Percentiles rank a stretch among this genome's conserved stretches.
phyloP scores from a whole-genome alignment of 2,329 filamentous ascomycete genomes.

The Parastagonospora nodorum region DNA sequence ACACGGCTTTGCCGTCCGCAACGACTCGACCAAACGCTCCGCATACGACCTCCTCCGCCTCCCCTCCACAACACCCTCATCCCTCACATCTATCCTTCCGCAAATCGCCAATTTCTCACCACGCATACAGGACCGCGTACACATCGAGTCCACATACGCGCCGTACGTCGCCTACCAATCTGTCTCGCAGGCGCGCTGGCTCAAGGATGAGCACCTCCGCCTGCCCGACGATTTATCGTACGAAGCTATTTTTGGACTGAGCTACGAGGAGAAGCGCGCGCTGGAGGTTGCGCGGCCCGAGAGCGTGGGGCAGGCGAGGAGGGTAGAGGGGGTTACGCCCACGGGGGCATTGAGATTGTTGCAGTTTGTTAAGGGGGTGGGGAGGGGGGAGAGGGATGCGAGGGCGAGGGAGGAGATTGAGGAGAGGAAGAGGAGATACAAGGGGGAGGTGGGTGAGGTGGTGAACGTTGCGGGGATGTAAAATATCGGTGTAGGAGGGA shows the following conservation, averaged over 20 bases:
- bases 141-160: conserved; percentile 83
- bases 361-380: conserved; percentile 60
- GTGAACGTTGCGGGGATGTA: conserved; percentile 15
- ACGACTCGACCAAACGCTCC: conserved; percentile 68
- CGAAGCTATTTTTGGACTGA: conserved; percentile 71
- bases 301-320: conserved; percentile 83
- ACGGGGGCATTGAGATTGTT: conserved; percentile 62
- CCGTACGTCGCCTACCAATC: conserved; percentile 81
- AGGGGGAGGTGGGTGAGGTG: conserved; percentile 1
- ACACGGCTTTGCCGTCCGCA: conserved; percentile 70
- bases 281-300: conserved; percentile 76
- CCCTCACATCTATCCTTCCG: conserved; percentile 64
- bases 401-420: conserved; percentile 37
- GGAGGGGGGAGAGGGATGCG: conserved; percentile 37
- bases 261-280: conserved; percentile 75
- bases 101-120: conserved; percentile 59
- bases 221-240: conserved; percentile 82
- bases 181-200: conserved; percentile 67
- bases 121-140: conserved; percentile 70
- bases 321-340: conserved; percentile 77
- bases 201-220: conserved; percentile 74
- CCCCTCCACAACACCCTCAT: conserved; percentile 57
- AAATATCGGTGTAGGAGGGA: background rate
- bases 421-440: conserved; percentile 36
- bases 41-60: conserved; percentile 82